Percentiles rank a stretch among this genome's conserved stretches.
Evolutionary conservation across 257 asterid genomes (phyloP).

Genomic region (Scutellaria minor): DNA sequence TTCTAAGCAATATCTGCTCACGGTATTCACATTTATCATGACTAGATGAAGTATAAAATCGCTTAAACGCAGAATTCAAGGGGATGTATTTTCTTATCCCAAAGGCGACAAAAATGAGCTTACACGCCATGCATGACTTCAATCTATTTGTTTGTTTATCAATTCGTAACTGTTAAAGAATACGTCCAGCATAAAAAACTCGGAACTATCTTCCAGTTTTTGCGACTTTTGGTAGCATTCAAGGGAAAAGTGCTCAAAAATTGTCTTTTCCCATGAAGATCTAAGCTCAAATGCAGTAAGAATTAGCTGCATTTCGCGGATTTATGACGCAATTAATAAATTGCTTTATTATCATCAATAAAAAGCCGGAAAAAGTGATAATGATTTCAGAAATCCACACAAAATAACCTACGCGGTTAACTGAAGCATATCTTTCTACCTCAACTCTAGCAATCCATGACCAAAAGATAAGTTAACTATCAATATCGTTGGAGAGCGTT

Average conservation of each 20-base stretch:
- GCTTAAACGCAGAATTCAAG: conserved; percentile 13
- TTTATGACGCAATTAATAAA: background rate
- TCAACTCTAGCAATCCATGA: too few relatives aligned
- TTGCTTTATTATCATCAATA: too few relatives aligned
- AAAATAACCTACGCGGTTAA: too few relatives aligned
- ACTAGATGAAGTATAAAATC: conserved; percentile 24
- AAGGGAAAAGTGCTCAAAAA: conserved; percentile 19
- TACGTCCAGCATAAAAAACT: conserved; percentile 26
- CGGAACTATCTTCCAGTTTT: conserved; percentile 26
- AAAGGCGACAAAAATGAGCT: conserved; percentile 26
- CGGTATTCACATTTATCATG: conserved; percentile 24
- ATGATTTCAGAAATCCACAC: too few relatives aligned
- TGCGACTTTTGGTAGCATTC: conserved; percentile 28
- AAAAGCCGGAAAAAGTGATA: too few relatives aligned
- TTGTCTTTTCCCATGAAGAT: conserved; percentile 10
- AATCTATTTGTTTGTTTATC: conserved; percentile 27
- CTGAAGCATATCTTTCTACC: too few relatives aligned
- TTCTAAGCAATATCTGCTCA: conserved; percentile 19
- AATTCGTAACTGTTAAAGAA: conserved; percentile 24
- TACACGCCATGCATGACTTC: conserved; percentile 36
- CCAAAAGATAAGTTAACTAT: too few relatives aligned
- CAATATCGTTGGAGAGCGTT: too few relatives aligned
- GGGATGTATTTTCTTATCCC: conserved; percentile 32
- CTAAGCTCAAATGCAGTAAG: background rate
- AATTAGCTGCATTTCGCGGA: conserved; percentile 15